Evolutionary conservation across 345 rosid genomes (phyloP).

Genomic region (Orychophragmus violaceus): DNA sequence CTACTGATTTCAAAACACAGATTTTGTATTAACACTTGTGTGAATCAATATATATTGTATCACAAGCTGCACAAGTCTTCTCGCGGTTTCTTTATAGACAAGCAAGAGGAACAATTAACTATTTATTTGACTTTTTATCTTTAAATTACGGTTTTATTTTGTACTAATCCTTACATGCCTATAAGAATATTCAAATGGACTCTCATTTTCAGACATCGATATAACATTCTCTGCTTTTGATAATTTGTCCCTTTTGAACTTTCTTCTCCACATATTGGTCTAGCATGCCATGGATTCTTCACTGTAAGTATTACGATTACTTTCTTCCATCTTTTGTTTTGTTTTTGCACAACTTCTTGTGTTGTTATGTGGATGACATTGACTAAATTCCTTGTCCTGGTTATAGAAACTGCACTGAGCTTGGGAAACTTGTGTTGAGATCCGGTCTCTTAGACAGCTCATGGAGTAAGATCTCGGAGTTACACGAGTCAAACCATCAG

Average conservation of each 20-base stretch:
- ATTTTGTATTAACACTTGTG: too few relatives aligned
- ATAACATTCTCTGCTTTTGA: background rate
- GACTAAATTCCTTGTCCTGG: background rate
- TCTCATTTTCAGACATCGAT: background rate
- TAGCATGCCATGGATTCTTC: conserved; percentile 5
- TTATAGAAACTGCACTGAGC: conserved; percentile 35
- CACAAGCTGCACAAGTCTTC: background rate
- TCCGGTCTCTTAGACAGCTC: conserved; percentile 40
- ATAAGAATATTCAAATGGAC: background rate
- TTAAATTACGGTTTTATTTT: background rate
- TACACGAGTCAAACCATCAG: background rate
- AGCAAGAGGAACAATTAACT: background rate
- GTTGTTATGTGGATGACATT: background rate
- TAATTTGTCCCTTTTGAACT: background rate
- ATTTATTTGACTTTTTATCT: background rate
- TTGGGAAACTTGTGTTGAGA: conserved; percentile 42
- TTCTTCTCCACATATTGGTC: background rate
- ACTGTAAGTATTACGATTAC: conserved; percentile 6
- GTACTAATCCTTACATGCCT: background rate
- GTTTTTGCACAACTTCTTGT: background rate
- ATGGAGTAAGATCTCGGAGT: conserved; percentile 30
- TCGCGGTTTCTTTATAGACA: background rate
- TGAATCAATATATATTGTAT: background rate
- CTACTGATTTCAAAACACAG: too few relatives aligned
- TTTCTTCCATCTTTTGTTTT: background rate